phyloP scores from a whole-genome alignment of 1,284 basidiomycete genomes.

The Thecaphora thlaspeos region DNA sequence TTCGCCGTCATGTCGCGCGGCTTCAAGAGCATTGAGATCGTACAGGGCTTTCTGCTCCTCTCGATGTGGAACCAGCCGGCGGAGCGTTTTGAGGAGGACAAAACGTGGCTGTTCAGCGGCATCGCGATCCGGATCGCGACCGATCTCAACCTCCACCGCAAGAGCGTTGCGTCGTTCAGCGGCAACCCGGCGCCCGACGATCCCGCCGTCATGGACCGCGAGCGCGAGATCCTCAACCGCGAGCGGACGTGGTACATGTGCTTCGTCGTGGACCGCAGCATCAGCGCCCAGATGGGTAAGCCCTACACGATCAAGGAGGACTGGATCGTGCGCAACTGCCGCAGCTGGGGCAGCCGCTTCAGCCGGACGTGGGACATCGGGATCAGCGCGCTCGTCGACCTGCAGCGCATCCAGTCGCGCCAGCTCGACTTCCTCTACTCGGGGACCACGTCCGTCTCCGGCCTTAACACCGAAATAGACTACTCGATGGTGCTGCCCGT shows the following conservation, averaged over 20 bases:
- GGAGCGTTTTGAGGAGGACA: slow-evolving; percentile 82
- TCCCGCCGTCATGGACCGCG: slow-evolving; percentile 62
- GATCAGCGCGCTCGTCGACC: slow-evolving; percentile 43
- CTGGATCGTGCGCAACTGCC: slow-evolving; percentile 74
- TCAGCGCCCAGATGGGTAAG: slow-evolving; percentile 87
- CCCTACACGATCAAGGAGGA: slow-evolving; percentile 84
- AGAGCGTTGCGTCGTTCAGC: slow-evolving; percentile 66
- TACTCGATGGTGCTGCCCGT: slow-evolving; percentile 79
- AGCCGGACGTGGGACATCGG: slow-evolving; percentile 53
- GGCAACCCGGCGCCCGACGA: slow-evolving; percentile 54
- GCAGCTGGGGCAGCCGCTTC: slow-evolving; percentile 64
- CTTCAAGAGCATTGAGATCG: slow-evolving; percentile 85
- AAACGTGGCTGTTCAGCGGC: slow-evolving; percentile 71
- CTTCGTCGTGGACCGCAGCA: slow-evolving; percentile 78
- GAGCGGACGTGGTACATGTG: slow-evolving; percentile 92
- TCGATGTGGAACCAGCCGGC: slow-evolving; percentile 58
- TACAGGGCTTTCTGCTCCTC: slow-evolving; percentile 59
- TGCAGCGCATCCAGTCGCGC: slow-evolving; percentile 64
- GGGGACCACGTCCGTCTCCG: slow-evolving; percentile 75
- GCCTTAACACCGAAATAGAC: slow-evolving; percentile 81
- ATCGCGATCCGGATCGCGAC: slow-evolving; percentile 78
- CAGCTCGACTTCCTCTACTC: slow-evolving; percentile 88
- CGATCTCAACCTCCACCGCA: slow-evolving; percentile 90
- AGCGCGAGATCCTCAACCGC: slow-evolving; percentile 85
- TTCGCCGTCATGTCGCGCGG: slow-evolving; percentile 66